Conservation (phyloP, 495 filamentous ascomycete genomes). For the Elasticomyces elasticus region DNA sequence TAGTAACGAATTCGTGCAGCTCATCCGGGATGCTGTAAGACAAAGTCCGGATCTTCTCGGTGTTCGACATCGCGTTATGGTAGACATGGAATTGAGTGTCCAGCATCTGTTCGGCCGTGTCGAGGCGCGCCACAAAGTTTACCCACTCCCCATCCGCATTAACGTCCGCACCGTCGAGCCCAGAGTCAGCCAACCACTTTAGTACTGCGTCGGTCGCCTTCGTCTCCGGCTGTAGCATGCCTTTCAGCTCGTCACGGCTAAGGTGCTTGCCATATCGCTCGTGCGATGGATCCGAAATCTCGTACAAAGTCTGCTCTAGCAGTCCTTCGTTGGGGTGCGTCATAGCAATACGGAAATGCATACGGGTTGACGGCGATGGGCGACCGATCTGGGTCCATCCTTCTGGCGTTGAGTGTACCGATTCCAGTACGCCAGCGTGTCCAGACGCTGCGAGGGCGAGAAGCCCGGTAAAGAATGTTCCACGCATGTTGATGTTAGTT, state of each 20-base stretch:
- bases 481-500: neutral
- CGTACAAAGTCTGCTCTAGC: constrained; percentile 51
- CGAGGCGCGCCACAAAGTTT: constrained; percentile 26
- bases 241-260: constrained; percentile 40
- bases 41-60: constrained; percentile 40
- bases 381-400: constrained; percentile 27
- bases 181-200: constrained; percentile 24
- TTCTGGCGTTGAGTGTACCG: constrained; percentile 22
- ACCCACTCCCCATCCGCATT: constrained; percentile 31
- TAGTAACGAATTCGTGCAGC: constrained; percentile 41
- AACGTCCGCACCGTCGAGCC: constrained; percentile 20
- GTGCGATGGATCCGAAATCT: constrained; percentile 53
- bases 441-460: neutral
- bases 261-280: constrained; percentile 53
- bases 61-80: neutral
- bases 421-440: neutral
- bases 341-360: constrained; percentile 32
- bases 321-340: constrained; percentile 38
- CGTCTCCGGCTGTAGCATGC: constrained; percentile 23
- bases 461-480: neutral
- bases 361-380: constrained; percentile 16
- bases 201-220: constrained; percentile 23
- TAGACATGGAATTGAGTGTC: constrained; percentile 27
- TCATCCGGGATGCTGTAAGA: constrained; percentile 52
- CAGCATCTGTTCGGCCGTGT: constrained; percentile 26